Percentiles rank a stretch among this genome's conserved stretches.
These are phyloP conservation scores for Aspergillus haitiensis DNA, from an alignment of 495 filamentous ascomycete species.

Conservation along the genomic window DNA sequence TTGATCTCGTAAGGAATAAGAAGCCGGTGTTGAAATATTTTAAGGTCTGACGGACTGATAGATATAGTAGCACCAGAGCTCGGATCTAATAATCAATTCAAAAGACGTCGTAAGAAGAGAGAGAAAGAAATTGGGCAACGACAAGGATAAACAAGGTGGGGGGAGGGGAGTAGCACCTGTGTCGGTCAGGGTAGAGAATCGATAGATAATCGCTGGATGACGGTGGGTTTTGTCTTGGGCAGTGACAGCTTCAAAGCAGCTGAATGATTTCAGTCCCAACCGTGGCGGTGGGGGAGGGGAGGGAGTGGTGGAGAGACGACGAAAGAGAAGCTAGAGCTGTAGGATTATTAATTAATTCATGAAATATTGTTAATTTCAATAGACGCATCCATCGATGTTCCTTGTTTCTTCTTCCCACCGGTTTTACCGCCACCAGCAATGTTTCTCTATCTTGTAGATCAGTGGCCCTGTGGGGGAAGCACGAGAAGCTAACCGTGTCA, in stretches of 20 bases:
- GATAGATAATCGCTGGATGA: background rate
- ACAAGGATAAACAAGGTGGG: background rate
- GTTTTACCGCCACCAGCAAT: constrained; percentile 8
- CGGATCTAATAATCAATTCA: background rate
- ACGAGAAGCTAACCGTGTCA: constrained; percentile 4
- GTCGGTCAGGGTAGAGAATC: background rate
- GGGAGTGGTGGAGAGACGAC: background rate
- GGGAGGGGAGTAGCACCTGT: background rate
- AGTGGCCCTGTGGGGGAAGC: constrained; percentile 5
- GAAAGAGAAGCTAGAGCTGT: background rate
- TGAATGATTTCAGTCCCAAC: constrained; percentile 1
- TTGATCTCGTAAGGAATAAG: too few relatives aligned
- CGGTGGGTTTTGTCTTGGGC: constrained; percentile 1
- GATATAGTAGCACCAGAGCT: background rate
- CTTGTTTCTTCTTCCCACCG: background rate
- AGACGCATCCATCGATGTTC: constrained; percentile 6
- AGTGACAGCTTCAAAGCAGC: background rate
- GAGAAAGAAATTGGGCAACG: background rate
- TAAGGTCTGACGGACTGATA: background rate
- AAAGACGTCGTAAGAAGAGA: background rate
- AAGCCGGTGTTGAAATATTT: background rate
- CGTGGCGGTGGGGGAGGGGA: background rate
- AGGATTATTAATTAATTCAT: constrained; percentile 7
- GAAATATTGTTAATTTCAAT: background rate
- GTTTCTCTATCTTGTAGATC: constrained; percentile 13